These are phyloP conservation scores for Kodamaea anthophila DNA, from an alignment of 1,139 yeast genomes.

Conservation along the genomic window DNA sequence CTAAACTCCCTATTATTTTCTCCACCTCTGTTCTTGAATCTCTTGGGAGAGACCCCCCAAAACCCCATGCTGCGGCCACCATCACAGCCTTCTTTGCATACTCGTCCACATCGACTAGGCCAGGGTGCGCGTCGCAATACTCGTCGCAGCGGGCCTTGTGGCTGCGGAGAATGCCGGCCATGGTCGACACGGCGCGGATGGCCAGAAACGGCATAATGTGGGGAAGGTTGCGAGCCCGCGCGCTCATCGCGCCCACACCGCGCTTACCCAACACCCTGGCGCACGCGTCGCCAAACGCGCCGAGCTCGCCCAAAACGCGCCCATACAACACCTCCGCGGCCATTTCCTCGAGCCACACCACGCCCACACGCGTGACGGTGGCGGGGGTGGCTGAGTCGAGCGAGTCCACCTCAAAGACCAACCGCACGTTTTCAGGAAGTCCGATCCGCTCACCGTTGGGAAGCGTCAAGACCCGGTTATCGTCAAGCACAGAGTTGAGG, in stretches of 20 bases:
- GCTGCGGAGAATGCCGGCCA: slow-evolving; percentile 52
- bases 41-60: too few relatives aligned
- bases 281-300: background rate
- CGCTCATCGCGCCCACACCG: background rate
- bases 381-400: slow-evolving; percentile 77
- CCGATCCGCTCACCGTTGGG: slow-evolving; percentile 85
- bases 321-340: too few relatives aligned
- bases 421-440: slow-evolving; percentile 56
- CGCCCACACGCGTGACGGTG: slow-evolving; percentile 88
- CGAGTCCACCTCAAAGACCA: slow-evolving; percentile 73
- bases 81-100: slow-evolving; percentile 32
- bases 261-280: background rate
- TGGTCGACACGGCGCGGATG: background rate
- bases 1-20: too few relatives aligned
- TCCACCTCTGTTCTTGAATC: too few relatives aligned
- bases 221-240: too few relatives aligned
- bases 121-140: slow-evolving; percentile 10
- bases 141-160: slow-evolving; percentile 31
- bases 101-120: slow-evolving; percentile 17
- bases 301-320: background rate
- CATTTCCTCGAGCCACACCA: slow-evolving; percentile 59
- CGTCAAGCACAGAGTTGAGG: slow-evolving; percentile 86
- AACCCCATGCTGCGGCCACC: slow-evolving; percentile 42
- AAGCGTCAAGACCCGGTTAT: slow-evolving; percentile 70
- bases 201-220: background rate